Evolutionary conservation across 2,329 filamentous ascomycete species (phyloP), one percentile per base, ranked within the genome.

Genomic region (Capronia americana): DNA sequence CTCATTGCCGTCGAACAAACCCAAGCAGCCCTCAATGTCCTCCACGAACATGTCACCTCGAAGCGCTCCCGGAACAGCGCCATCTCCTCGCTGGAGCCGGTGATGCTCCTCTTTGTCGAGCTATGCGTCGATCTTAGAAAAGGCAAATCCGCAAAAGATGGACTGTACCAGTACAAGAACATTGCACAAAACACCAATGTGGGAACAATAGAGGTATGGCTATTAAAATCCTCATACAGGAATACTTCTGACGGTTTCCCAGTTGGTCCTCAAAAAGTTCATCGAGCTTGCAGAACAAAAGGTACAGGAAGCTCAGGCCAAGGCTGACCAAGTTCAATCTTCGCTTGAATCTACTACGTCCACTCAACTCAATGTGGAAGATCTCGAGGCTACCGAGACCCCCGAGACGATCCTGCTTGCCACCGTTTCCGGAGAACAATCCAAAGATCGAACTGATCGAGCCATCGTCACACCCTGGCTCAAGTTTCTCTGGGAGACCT

Each of bases 401-500:
- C 95, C 95, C 70, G 95, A 99, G 83, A 98, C 95, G 30, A 97
- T 99, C 77, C 89, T 99, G 68, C 89, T 99, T 55, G 96, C 95
- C 70, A 99, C 95, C 61, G 95, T 99, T 68, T 99, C 95, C 46
- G 95, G 95, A 71, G 95, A 99, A 83, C 94, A 98, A 82, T 97
- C 94, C 68, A 90, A 92, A 78, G 95, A 99, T 82, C 92, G 95
- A 73, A 99, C 95, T 74, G 95, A 99, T 83, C 90, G 95, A 75
- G 95, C 95, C 77, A 96, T 99, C 75, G 95, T 99, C 67, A 99
- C 95, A 30, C 95, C 95, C 67, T 99, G 95, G 95, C 88, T 99
- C 76, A 99, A 99, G 84, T 99, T 99, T 78, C 85, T 99, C 70
- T 99, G 95, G 95, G 95, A 99, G 85, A 97, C 95, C 17, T 99